A percentile compares a stretch with the other conserved stretches of the same genome.
Evolutionary conservation across 2,329 filamentous ascomycete genomes (phyloP).

Genomic region (Colletotrichum falcatum): DNA sequence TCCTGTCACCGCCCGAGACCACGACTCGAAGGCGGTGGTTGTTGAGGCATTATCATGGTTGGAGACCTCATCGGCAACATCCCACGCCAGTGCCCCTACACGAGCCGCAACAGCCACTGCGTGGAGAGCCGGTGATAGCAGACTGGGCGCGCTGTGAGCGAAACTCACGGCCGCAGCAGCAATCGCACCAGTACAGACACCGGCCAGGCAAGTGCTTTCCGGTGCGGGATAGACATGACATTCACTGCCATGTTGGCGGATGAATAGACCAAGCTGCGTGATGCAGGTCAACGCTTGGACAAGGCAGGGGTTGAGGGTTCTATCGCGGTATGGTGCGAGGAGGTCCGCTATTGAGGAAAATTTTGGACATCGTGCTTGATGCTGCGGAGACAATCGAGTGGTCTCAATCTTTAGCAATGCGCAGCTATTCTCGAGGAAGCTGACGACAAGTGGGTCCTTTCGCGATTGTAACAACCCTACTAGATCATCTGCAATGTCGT

Average conservation of each 20-base stretch:
- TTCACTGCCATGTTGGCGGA: conserved; percentile 21
- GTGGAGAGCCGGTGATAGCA: background rate
- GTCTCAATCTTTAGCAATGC: conserved; percentile 15
- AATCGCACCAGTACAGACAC: conserved; percentile 18
- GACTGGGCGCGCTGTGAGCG: conserved; percentile 8
- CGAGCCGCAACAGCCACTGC: conserved; percentile 13
- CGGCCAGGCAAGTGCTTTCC: conserved; percentile 1
- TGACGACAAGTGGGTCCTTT: background rate
- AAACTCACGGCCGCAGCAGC: conserved; percentile 25
- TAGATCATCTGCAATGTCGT: conserved; percentile 24
- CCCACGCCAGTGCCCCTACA: conserved; percentile 8
- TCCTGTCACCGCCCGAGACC: conserved; percentile 13
- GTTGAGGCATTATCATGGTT: background rate
- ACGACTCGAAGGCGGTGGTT: background rate
- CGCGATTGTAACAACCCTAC: too few species aligned
- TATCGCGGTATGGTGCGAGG: background rate
- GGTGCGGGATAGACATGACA: conserved; percentile 10
- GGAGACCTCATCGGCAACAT: background rate
- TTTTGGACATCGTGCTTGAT: conserved; percentile 15
- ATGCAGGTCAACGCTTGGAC: conserved; percentile 18
- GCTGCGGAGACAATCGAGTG: conserved; percentile 6
- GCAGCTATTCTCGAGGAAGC: conserved; percentile 23
- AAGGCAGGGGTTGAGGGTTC: conserved; percentile 14
- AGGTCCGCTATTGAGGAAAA: conserved; percentile 9
- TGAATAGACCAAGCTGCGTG: conserved; percentile 24